Conservation (phyloP, 2,329 filamentous ascomycete genomes). For the Xylariaceae sp. region DNA sequence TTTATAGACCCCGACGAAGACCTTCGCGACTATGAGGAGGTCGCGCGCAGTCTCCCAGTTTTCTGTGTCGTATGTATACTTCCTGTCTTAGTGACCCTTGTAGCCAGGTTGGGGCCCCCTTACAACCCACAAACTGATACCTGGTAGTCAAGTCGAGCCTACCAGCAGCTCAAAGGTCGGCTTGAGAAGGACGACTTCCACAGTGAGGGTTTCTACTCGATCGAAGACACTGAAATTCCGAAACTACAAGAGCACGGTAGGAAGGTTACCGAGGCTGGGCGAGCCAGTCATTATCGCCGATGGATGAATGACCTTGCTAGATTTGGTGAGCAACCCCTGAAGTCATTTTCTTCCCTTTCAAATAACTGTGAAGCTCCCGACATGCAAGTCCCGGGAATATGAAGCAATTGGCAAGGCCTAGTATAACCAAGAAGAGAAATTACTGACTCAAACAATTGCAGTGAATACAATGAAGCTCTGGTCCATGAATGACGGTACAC, state of each 20-base stretch:
- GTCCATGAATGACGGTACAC: slow-evolving; percentile 12
- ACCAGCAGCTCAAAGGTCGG: slow-evolving; percentile 57
- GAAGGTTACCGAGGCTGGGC: slow-evolving; percentile 46
- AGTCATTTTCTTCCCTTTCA: too few species aligned
- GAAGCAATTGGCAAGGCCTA: too few species aligned
- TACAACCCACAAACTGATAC: too few species aligned
- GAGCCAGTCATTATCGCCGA: slow-evolving; percentile 37
- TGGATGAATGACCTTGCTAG: slow-evolving; percentile 50
- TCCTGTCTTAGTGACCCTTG: too few species aligned
- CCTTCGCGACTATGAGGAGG: slow-evolving; percentile 52
- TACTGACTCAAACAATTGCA: too few species aligned
- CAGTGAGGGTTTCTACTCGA: slow-evolving; percentile 48
- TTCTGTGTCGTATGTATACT: slow-evolving; percentile 65
- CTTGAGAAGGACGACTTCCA: slow-evolving; percentile 46
- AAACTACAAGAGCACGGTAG: slow-evolving; percentile 56
- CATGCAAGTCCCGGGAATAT: too few species aligned
- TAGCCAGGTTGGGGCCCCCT: too few species aligned
- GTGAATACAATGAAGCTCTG: slow-evolving; percentile 45
- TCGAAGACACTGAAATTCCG: slow-evolving; percentile 57
- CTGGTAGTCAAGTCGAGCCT: slow-evolving; percentile 57
- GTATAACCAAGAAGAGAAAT: too few species aligned
- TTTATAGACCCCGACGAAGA: slow-evolving; percentile 54
- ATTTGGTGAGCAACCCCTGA: too few species aligned
- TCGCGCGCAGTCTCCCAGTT: slow-evolving; percentile 54
- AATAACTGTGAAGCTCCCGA: too few species aligned